Base-by-base conservation (phyloP, 2,329 filamentous ascomycete genomes). In the Eutypella sp. region DNA sequence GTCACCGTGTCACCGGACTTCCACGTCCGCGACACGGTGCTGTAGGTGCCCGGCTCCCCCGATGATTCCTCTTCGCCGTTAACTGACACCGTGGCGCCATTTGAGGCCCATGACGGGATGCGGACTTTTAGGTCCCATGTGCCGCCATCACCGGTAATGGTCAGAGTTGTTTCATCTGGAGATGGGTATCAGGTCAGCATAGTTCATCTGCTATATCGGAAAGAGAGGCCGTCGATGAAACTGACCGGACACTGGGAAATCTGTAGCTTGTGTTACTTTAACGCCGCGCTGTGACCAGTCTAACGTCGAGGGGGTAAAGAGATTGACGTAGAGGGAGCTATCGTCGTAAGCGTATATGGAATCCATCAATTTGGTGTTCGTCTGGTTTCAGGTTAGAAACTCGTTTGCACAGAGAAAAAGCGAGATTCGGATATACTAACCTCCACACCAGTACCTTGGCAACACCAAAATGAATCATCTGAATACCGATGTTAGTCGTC, bases 291-390 rank as follows among this genome's bases (percentile, higher is more conserved):
- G 59, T 0, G 60, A 57, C 73, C 73, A 78, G 15, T 59, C 63
- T 11, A 78, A 52, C 4, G 62, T 65, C 0, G 73, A 76, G 0
- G 73, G 67, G 0, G 67, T 69, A 49, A 75, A 78, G 2, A 77
- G 56, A 49, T 78, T 78, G 29, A 78, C 67, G 45, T 71, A 76
- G 0, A 78, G 61, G 0, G 66, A 64, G 0, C 61, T 58, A 23
- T 60, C 57, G 42, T 72, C 67, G 39, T 71, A 63, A 39, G 68
- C 74, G 61, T 78, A 78, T 44, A 78, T 71, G 0, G 73, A 75
- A 52, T 78, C 75, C 62, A 70, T 71, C 10, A 76, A 57, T 54
- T 76, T 77, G 0, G 75, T 78, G 53, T 78, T 77, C 0, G 70
- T 75, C 60, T 49, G 40, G 27, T 8, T 9, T 20, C 18, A 4